Conservation (phyloP, 139 green algal genomes). For the Asterochloris erici region DNA sequence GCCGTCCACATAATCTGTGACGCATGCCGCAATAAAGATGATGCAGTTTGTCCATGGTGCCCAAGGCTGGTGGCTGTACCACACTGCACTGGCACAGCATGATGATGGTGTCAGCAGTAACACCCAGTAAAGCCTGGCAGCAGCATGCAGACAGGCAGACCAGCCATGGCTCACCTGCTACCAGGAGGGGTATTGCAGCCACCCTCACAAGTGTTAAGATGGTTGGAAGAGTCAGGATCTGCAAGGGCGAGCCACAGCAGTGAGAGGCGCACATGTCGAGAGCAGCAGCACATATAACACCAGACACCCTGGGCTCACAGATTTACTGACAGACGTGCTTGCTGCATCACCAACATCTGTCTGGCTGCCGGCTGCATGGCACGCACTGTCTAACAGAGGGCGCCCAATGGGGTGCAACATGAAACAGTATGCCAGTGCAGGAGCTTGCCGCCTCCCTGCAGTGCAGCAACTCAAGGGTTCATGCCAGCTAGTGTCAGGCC, state of each 20-base stretch:
- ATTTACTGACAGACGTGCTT: not conserved
- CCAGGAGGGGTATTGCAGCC: constrained; percentile 74
- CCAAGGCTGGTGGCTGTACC: constrained; percentile 8
- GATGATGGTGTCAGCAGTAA: not conserved
- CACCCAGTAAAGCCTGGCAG: not conserved
- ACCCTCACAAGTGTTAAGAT: constrained; percentile 81
- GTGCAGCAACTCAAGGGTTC: too few species aligned
- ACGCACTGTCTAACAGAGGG: not conserved
- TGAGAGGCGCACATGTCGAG: not conserved
- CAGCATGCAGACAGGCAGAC: not conserved
- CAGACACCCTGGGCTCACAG: not conserved
- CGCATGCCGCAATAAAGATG: constrained; percentile 78
- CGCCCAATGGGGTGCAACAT: too few species aligned
- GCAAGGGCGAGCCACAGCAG: not conserved
- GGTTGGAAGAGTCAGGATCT: constrained; percentile 85
- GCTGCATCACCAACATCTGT: not conserved
- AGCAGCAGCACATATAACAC: not conserved
- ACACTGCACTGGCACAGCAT: constrained; percentile 6
- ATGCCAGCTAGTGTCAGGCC: too few species aligned
- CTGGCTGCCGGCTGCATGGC: not conserved
- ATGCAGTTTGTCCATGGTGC: constrained; percentile 30
- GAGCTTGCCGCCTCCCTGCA: too few species aligned
- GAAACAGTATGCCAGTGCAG: too few species aligned
- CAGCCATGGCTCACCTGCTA: constrained; percentile 24
- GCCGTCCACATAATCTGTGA: constrained; percentile 97